Evolutionary conservation across 495 filamentous ascomycete genomes (phyloP), one percentile per base, ranked within the genome.

Genomic region (Penicillium riverlandense): DNA sequence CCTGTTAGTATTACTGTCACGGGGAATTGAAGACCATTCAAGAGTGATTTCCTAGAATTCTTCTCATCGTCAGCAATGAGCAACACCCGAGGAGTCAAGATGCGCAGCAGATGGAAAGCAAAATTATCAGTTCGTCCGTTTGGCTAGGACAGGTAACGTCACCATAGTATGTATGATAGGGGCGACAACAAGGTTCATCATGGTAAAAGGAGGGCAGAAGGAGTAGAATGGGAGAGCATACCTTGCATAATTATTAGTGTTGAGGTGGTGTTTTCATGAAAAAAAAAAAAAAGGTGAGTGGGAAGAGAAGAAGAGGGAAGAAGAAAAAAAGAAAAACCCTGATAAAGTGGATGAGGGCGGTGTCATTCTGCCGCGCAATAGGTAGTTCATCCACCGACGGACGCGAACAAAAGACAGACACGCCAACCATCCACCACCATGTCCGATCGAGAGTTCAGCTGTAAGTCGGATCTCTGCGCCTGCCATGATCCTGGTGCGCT

Each of bases 161-260:
- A 90, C 85, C 88, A 94, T 65, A 57, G 62, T 68, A 62, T 69
- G 83, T 91, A 78, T 80, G 87, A 89, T 89, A 87, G 87, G 87
- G 87, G 87, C 87, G 87, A 91, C 87, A 92, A 78, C 73, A 70
- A 73, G 66, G 71, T 74, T 92, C 87, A 91, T 92, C 87, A 88
- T 81, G 58, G 62, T 65, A 70, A 45, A 55, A 41, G 34, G 8
- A 40, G 49, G 50, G 47, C 43, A 28, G 22, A 51, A 42, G 38
- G 33, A 45, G 49, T 42, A 39, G 30, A n/a, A 47, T n/a, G 36
- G 45, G 39, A 41, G 46, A 40, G 54, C 67, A 55, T 68, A 72
- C 67, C 66, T 63, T 64, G 55, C 32, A 50, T 44, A 7, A 52
- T 30, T 40, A 47, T 57, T 63, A 65, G 52, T 64, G 44, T 38